phyloP scores from a whole-genome alignment of 2,329 filamentous ascomycete species.

The Aureobasidium pullulans region DNA sequence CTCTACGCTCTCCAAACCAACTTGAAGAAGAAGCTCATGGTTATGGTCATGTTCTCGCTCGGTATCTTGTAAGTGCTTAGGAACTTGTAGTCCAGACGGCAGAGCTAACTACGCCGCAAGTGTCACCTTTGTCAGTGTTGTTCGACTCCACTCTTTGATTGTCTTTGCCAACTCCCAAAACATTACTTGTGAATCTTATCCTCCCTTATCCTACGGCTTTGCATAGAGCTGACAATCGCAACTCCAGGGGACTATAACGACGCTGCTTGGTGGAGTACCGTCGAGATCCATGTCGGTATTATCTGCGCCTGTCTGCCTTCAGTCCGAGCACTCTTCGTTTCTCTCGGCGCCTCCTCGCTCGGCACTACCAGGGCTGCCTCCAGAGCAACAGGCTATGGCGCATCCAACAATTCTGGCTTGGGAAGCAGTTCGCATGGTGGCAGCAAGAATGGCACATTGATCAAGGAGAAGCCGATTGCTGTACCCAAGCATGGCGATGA shows the following conservation, averaged over 20 bases:
- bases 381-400: not conserved
- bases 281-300: conserved; percentile 17
- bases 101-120: not conserved
- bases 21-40: conserved; percentile 13
- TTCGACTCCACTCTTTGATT: conserved; percentile 16
- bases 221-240: not conserved
- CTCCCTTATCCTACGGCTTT: not conserved
- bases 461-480: not conserved
- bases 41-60: conserved; percentile 17
- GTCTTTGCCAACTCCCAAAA: conserved; percentile 13
- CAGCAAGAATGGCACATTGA: not conserved
- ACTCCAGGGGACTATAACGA: conserved; percentile 13
- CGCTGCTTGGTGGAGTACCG: conserved; percentile 16
- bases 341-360: conserved; percentile 9
- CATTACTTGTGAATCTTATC: conserved; percentile 5
- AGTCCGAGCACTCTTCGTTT: conserved; percentile 16
- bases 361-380: not conserved
- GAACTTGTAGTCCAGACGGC: not conserved
- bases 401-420: not conserved
- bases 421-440: not conserved
- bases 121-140: conserved; percentile 17
- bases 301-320: conserved; percentile 17
- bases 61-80: conserved; percentile 16
- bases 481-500: conserved; percentile 3
- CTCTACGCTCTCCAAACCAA: conserved; percentile 15